Evolutionary conservation across 306 rosid species (phyloP).

Genomic region (Oxytropis ochrocephala): DNA sequence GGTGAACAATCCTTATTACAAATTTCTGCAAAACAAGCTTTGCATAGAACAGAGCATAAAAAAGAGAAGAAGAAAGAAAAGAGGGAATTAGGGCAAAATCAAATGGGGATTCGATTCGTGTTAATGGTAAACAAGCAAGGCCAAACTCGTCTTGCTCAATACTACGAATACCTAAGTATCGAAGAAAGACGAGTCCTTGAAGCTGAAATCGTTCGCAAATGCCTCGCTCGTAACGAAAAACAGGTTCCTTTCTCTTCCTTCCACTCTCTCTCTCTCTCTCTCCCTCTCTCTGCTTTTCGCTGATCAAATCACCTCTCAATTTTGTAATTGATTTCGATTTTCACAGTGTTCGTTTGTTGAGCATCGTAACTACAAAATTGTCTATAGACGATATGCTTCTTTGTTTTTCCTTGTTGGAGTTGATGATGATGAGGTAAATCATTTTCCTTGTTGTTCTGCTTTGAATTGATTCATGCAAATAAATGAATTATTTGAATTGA

Average conservation of each 20-base stretch:
- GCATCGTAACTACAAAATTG: conserved; percentile 92
- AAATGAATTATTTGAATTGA: not conserved
- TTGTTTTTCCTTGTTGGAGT: conserved; percentile 91
- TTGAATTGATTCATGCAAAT: not conserved
- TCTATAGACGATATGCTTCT: conserved; percentile 85
- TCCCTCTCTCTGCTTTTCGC: not conserved
- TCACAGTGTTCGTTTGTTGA: conserved; percentile 88
- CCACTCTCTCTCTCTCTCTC: too few relatives aligned
- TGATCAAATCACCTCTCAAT: not conserved
- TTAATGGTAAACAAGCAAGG: conserved; percentile 97
- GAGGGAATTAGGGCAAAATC: not conserved
- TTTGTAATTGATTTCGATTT: not conserved
- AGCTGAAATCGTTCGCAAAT: conserved; percentile 91
- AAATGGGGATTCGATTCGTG: conserved; percentile 93
- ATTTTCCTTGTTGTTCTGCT: not conserved
- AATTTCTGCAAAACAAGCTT: too few relatives aligned
- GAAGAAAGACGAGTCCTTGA: conserved; percentile 90
- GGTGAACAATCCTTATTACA: too few relatives aligned
- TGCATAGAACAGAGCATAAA: too few relatives aligned
- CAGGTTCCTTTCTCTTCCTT: conserved; percentile 39
- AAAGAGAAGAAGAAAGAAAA: not conserved
- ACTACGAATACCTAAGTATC: conserved; percentile 78
- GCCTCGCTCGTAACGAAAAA: conserved; percentile 82
- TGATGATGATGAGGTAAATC: conserved; percentile 70
- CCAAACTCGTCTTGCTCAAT: conserved; percentile 92